Evolutionary conservation across 2,329 filamentous ascomycete species (phyloP).

Genomic region (Fusarium nygamai): DNA sequence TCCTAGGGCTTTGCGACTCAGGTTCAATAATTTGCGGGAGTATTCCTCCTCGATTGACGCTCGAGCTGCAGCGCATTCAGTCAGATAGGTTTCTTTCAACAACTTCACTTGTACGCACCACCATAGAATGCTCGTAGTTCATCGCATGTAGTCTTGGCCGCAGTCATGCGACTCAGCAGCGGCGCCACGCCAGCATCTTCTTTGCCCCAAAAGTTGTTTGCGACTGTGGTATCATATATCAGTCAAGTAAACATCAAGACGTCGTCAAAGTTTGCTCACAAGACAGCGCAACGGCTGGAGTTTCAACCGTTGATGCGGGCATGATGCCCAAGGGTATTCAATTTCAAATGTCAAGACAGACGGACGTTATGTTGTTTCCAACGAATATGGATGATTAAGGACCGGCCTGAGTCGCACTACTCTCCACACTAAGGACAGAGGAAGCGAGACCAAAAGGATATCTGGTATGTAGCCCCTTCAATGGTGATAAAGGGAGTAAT

Average conservation of each 20-base stretch:
- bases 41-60: conserved; percentile 98
- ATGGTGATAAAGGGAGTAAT: conserved; percentile 26
- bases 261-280: conserved; percentile 57
- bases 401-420: conserved; percentile 36
- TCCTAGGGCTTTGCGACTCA: conserved; percentile 89
- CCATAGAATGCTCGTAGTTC: conserved; percentile 92
- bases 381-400: conserved; percentile 21
- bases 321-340: conserved; percentile 53
- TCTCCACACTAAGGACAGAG: conserved; percentile 30
- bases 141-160: conserved; percentile 93
- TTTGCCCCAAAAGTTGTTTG: conserved; percentile 99
- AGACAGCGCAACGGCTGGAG: conserved; percentile 73
- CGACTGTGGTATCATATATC: conserved; percentile 66
- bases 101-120: conserved; percentile 59
- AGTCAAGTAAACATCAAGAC: conserved; percentile 8
- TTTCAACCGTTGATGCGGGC: conserved; percentile 69
- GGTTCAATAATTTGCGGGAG: conserved; percentile 83
- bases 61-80: conserved; percentile 66
- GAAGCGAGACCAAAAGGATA: conserved; percentile 15
- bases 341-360: conserved; percentile 4
- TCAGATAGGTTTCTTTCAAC: neutral
- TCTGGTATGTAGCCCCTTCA: conserved; percentile 20
- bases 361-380: neutral
- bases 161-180: conserved; percentile 92
- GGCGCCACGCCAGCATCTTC: conserved; percentile 95